These are phyloP conservation scores for Hymenoscyphus scutula DNA, from an alignment of 2,329 filamentous ascomycete species.

Conservation along the genomic window DNA sequence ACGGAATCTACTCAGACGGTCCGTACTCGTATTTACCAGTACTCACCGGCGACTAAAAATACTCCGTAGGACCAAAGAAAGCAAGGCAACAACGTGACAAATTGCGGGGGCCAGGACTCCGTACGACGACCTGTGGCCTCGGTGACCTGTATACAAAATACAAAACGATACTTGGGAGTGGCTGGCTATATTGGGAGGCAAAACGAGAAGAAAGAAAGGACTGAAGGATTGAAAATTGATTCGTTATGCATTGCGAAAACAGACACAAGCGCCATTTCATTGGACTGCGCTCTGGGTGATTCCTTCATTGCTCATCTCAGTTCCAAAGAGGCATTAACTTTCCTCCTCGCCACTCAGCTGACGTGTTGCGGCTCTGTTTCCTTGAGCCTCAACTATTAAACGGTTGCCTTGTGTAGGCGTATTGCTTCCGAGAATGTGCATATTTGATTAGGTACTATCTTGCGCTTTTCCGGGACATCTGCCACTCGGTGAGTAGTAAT, in stretches of 20 bases:
- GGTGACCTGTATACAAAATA: background rate
- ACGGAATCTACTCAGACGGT: background rate
- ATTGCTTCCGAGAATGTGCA: background rate
- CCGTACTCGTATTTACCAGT: no score
- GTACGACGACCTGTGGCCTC: background rate
- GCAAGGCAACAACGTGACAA: background rate
- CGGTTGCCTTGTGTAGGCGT: background rate
- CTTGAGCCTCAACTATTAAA: background rate
- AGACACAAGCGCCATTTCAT: background rate
- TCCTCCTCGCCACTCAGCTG: slow-evolving; percentile 6
- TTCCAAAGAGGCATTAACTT: background rate
- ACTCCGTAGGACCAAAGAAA: background rate
- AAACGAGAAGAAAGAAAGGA: background rate
- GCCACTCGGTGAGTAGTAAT: background rate
- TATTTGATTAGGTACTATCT: background rate
- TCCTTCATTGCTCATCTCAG: background rate
- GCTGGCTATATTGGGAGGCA: background rate
- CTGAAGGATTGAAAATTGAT: background rate
- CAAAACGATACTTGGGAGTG: background rate
- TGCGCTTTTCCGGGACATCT: background rate
- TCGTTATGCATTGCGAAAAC: background rate
- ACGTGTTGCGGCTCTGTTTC: slow-evolving; percentile 8
- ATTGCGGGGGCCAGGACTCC: background rate
- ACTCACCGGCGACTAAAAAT: background rate
- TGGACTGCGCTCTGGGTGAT: background rate